A percentile compares a stretch with the other conserved stretches of the same genome.
These are phyloP conservation scores for Neonectria punicea DNA, from an alignment of 2,329 filamentous ascomycete genomes.

Conservation along the genomic window DNA sequence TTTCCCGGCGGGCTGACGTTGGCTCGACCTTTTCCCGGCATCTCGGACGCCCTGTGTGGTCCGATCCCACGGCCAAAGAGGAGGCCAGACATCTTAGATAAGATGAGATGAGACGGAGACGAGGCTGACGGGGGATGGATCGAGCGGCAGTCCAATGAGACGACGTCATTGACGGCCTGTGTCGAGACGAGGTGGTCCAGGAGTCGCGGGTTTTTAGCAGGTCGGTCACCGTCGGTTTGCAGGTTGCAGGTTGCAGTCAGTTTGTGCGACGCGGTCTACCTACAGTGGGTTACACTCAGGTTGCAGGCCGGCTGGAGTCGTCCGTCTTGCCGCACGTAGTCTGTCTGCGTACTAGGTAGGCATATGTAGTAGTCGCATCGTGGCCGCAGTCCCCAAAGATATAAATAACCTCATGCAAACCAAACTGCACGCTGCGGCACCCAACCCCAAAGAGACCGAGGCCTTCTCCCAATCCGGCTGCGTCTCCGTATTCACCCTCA, in stretches of 20 bases:
- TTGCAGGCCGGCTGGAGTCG: background rate
- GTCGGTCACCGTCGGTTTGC: background rate
- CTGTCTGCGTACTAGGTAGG: background rate
- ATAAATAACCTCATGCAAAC: conserved; percentile 1
- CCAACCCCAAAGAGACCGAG: background rate
- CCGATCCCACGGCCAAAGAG: background rate
- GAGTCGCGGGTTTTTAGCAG: background rate
- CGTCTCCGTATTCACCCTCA: background rate
- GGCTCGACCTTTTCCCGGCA: background rate
- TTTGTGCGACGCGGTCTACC: background rate
- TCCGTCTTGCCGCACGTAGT: background rate
- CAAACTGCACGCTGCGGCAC: background rate
- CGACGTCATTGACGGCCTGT: background rate
- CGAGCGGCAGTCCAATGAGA: background rate
- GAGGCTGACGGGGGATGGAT: background rate
- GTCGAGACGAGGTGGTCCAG: background rate
- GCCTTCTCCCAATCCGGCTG: background rate
- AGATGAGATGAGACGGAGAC: background rate
- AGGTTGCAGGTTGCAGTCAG: background rate
- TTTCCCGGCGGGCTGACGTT: background rate
- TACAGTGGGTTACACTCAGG: too few species aligned
- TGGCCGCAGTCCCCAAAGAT: background rate
- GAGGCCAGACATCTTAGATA: background rate
- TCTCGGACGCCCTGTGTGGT: background rate
- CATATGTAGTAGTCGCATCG: background rate